phyloP scores from a whole-genome alignment of 768 basidiomycete species.

The Mycena sanguinolenta region DNA sequence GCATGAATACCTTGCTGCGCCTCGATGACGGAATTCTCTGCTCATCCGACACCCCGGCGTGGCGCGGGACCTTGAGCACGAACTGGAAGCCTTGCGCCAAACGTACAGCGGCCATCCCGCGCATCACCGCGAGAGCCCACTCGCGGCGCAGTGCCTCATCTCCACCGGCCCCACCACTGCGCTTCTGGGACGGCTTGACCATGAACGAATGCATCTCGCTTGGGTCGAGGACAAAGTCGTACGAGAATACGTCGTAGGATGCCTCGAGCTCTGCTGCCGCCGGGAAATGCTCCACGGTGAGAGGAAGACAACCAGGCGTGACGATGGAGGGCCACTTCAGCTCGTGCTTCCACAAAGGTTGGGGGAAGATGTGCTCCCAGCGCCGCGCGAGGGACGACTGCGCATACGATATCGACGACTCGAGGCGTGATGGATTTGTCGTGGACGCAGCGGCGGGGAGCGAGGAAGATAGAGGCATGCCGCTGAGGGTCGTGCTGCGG shows the following conservation, averaged over 20 bases:
- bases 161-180: neutral
- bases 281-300: conserved; percentile 93
- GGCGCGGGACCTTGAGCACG: conserved; percentile 66
- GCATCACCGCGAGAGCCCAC: conserved; percentile 88
- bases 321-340: conserved; percentile 93
- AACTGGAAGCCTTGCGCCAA: conserved; percentile 97
- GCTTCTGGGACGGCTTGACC: conserved; percentile 64
- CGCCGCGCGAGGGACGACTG: conserved; percentile 85
- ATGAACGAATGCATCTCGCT: conserved; percentile 90
- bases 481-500: conserved; percentile 55
- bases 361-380: conserved; percentile 91
- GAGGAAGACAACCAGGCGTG: conserved; percentile 88
- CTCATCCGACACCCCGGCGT: conserved; percentile 37
- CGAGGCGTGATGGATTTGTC: conserved; percentile 79
- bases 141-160: conserved; percentile 72
- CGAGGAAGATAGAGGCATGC: conserved; percentile 53
- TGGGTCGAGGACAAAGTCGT: conserved; percentile 89
- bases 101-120: conserved; percentile 93
- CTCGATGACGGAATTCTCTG: conserved; percentile 47
- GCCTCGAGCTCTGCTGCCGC: conserved; percentile 79
- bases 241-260: conserved; percentile 86
- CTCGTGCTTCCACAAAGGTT: conserved; percentile 81
- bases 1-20: conserved; percentile 69
- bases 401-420: conserved; percentile 66
- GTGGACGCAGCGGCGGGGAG: conserved; percentile 59